phyloP scores from a whole-genome alignment of 495 filamentous ascomycete species.

The Hypomontagnella submonticulosa region DNA sequence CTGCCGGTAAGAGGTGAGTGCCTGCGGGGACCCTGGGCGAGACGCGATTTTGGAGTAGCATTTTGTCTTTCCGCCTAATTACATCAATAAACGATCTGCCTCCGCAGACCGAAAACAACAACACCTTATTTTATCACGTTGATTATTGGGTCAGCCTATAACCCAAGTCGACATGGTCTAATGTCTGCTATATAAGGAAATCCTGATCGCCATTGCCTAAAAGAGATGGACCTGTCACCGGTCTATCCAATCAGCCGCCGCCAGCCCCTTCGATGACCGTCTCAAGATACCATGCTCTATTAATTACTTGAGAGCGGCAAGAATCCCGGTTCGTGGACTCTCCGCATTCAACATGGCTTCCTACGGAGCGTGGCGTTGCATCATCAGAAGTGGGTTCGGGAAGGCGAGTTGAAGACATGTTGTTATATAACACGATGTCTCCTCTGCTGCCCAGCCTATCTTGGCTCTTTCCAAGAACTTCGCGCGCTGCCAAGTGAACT shows the following conservation, averaged over 20 bases:
- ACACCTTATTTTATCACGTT: slow-evolving; percentile 27
- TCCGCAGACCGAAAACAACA: slow-evolving; percentile 40
- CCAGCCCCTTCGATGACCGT: slow-evolving; percentile 17
- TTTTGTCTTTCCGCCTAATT: slow-evolving; percentile 47
- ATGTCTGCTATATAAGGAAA: slow-evolving; percentile 42
- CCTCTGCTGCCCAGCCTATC: slow-evolving; percentile 21
- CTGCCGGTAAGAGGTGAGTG: slow-evolving; percentile 39
- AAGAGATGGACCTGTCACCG: slow-evolving; percentile 27
- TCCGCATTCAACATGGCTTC: slow-evolving; percentile 36
- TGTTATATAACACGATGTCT: slow-evolving; percentile 32
- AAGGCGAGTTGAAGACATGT: slow-evolving; percentile 8
- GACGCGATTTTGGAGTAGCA: slow-evolving; percentile 38
- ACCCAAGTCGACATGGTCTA: slow-evolving; percentile 24
- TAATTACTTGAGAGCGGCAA: slow-evolving; percentile 33
- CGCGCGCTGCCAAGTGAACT: slow-evolving; percentile 25
- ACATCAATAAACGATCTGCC: slow-evolving; percentile 41
- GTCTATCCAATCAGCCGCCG: slow-evolving; percentile 32
- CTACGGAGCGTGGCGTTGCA: slow-evolving; percentile 21
- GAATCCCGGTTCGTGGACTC: slow-evolving; percentile 41
- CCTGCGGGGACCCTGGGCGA: slow-evolving; percentile 32
- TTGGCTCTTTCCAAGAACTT: slow-evolving; percentile 33
- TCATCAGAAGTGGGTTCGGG: slow-evolving; percentile 18
- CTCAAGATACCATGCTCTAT: slow-evolving; percentile 32
- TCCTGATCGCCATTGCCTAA: slow-evolving; percentile 38
- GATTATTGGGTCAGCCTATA: slow-evolving; percentile 25